Conservation (phyloP, 2,329 filamentous ascomycete species). For the Atkinsonella hypoxylon region DNA sequence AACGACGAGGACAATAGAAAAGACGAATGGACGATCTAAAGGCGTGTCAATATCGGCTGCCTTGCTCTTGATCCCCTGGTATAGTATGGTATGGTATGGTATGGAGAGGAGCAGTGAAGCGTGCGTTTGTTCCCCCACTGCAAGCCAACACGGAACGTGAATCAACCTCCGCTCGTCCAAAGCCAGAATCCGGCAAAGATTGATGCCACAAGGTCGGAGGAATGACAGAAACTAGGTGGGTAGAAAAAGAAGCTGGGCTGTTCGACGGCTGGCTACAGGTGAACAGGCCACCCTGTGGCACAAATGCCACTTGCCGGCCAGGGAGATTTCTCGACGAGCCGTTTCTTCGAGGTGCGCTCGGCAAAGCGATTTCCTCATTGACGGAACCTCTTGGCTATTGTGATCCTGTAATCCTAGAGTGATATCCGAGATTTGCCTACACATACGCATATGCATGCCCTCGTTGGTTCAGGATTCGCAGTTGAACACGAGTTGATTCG, state of each 20-base stretch:
- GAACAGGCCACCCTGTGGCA: background rate
- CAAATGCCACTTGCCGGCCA: background rate
- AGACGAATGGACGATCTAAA: background rate
- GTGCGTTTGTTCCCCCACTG: background rate
- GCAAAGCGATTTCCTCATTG: background rate
- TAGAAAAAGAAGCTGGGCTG: background rate
- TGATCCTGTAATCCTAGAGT: background rate
- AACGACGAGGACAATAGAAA: background rate
- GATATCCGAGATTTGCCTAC: no score
- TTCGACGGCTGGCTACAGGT: slow-evolving; percentile 4
- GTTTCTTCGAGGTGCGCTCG: background rate
- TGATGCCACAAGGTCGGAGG: background rate
- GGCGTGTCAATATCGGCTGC: background rate
- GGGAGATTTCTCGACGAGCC: background rate
- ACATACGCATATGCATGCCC: no score
- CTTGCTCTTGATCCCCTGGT: background rate
- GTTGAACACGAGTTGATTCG: no score
- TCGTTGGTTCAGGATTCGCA: no score
- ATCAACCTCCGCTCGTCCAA: background rate
- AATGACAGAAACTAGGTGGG: background rate
- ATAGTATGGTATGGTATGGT: no score
- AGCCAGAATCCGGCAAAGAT: background rate
- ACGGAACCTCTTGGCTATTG: background rate
- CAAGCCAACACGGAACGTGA: background rate
- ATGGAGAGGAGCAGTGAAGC: background rate